A percentile compares a stretch with the other conserved stretches of the same genome.
These are phyloP conservation scores for Eimeria necatrix DNA, from an alignment of 169 alveolate species.

Conservation along the genomic window DNA sequence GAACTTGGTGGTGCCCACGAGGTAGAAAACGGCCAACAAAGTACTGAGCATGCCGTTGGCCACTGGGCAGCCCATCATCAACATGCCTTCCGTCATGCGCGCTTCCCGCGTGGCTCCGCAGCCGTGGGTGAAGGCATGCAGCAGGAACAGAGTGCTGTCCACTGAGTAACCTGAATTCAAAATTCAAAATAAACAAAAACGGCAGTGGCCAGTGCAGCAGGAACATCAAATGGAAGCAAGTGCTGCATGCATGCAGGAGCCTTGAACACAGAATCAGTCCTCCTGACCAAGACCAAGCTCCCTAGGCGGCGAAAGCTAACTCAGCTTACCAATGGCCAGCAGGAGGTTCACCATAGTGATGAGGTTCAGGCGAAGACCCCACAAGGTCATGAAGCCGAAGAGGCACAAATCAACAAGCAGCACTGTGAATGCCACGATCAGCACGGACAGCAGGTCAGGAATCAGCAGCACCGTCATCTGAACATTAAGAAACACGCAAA, in stretches of 20 bases:
- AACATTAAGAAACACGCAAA: slow-evolving; percentile 72
- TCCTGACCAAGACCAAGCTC: no score
- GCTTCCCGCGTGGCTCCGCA: slow-evolving; percentile 82
- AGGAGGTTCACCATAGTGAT: slow-evolving; percentile 89
- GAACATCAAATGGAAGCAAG: no score
- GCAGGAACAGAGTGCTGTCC: slow-evolving; percentile 86
- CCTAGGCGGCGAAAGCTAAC: neutral
- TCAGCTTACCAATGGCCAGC: slow-evolving; percentile 87
- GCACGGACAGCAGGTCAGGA: slow-evolving; percentile 85
- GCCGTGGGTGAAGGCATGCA: slow-evolving; percentile 88
- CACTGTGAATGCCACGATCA: slow-evolving; percentile 84
- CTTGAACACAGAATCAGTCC: no score
- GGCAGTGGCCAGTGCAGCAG: neutral
- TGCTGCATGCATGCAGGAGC: no score
- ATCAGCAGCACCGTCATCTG: slow-evolving; percentile 84
- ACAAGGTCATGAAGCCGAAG: slow-evolving; percentile 90
- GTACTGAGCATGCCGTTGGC: slow-evolving; percentile 88
- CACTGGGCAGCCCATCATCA: slow-evolving; percentile 88
- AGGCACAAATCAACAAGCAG: slow-evolving; percentile 87
- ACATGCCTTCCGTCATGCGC: slow-evolving; percentile 84
- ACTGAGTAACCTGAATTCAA: slow-evolving; percentile 84
- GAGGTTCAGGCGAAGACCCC: slow-evolving; percentile 89
- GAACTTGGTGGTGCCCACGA: slow-evolving; percentile 84
- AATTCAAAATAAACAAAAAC: neutral
- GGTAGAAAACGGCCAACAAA: slow-evolving; percentile 85